Conservation (phyloP, 257 asterid species). For the Avicennia marina region DNA sequence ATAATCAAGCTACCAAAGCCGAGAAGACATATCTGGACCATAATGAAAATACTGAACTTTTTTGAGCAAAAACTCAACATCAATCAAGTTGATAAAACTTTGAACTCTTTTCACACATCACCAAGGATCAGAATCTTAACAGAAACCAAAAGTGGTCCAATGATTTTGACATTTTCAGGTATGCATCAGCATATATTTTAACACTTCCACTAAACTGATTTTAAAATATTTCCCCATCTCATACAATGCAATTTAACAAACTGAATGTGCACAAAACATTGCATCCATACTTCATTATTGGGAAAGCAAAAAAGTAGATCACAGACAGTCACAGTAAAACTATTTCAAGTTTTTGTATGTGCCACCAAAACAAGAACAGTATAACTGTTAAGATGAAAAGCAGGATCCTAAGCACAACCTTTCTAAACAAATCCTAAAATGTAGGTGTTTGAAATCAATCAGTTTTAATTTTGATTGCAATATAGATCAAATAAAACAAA, state of each 20-base stretch:
- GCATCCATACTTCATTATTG: constrained; percentile 9
- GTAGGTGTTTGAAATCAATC: too few species aligned
- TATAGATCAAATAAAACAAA: too few species aligned
- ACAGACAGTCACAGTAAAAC: too few species aligned
- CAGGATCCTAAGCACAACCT: too few species aligned
- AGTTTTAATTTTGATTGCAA: too few species aligned
- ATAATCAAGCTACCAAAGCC: constrained; percentile 8
- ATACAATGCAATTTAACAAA: not conserved
- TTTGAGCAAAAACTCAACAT: constrained; percentile 9
- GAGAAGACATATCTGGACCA: constrained; percentile 2
- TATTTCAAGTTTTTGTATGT: not conserved
- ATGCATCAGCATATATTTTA: constrained; percentile 1
- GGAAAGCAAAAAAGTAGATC: constrained; percentile 9
- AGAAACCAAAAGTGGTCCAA: constrained; percentile 6
- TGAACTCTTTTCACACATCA: not conserved
- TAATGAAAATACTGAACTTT: not conserved
- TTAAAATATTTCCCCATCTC: not conserved
- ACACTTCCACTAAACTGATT: constrained; percentile 7
- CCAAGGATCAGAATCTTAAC: constrained; percentile 5
- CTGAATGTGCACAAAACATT: not conserved
- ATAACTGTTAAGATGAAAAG: too few species aligned
- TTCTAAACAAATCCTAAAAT: too few species aligned
- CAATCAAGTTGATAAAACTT: constrained; percentile 11
- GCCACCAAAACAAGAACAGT: constrained; percentile 13
- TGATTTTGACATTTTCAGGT: not conserved